Evolutionary conservation across 345 rosid species (phyloP), one percentile per base, ranked within the genome.

Genomic region (Raphanus raphanistrum): DNA sequence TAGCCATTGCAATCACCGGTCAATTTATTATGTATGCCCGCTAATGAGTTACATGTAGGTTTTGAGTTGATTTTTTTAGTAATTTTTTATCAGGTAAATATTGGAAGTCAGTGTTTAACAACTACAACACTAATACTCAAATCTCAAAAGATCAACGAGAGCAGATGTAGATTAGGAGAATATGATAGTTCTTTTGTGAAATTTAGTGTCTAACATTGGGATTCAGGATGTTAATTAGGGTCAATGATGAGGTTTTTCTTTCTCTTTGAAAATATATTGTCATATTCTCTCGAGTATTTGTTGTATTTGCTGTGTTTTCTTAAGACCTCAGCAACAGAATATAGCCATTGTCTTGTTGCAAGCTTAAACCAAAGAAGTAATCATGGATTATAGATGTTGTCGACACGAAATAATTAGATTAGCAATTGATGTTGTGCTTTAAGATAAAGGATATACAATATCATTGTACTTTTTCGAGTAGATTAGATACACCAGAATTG

Each of bases 1-100:
- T 13, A 25, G 76, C 62, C 76, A 72, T 32, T 77, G 62, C n/a
- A 77, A 38, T 54, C 76, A 38, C 50, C 1, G 57, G 9, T 45
- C 36, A 43, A 8, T 6, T 59, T 52, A 15, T 59, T 13, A 36
- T 2, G 15, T 9, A 60, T 61, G 33, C 50, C 16, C 15, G 27
- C 48, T 0, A 45, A 33, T 6, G 43, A 62, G 28, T 43, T 21
- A 43, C 43, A 36, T 16, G 50, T 29, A 17, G 1, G 61, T 31
- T 63, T 58, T 50, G 35, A 12, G 1, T 63, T 26, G 4, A 33
- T 25, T 33, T 29, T 70, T 54, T 25, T 12, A 16, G 17, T 75
- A 0, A 5, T 41, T 35, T 28, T 57, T 38, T 0, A 21, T 45
- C 67, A 67, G 26, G 69, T 62, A 48, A 3, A 25, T 61, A 10